Base-by-base conservation (phyloP, 495 filamentous ascomycete species). In the Aspergillus leporis region DNA sequence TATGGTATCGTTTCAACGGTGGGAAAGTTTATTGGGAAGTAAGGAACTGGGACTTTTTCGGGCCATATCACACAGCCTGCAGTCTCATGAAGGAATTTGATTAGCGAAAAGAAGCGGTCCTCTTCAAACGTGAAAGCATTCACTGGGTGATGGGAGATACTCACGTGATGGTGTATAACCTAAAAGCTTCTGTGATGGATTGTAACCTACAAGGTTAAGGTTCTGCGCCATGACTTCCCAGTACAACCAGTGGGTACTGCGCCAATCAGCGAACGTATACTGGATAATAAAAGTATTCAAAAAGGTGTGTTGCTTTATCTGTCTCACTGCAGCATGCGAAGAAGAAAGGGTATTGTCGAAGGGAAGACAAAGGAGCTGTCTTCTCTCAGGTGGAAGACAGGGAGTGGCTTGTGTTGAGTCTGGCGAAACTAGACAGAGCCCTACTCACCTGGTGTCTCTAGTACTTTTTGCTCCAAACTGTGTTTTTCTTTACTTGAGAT, bases 91-190 rank as follows among this genome's bases (percentile, higher is more conserved):
- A 28, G 6, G 6, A 28, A 28, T 3, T 50, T 30, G 14, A 22
- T 40, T 48, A 40, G 36, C 36, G 2, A 28, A 28, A 28, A 28
- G 14, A 0, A 18, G 49, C 32, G 49, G 10, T 51, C 5, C 8
- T 32, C 16, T 31, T 18, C 14, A 14, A 21, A 40, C 19, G 5
- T 53, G 3, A 21, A n/a, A 13, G 4, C 22, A 54, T 54, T 38
- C 31, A 25, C 14, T 54, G 14, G 25, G 4, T 21, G 30, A 16
- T 12, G 9, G 14, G 3, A 16, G 13, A 30, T 0, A 57, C 61
- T 63, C 61, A 63, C 61, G 61, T 63, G 61, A 63, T 38, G 49
- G 13, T 6, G 21, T 14, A 25, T 53, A 55, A 56, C 61, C 61
- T 60, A 63, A 60, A 16, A 63, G 28, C 32, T 54, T 53, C 52